A percentile compares a stretch with the other conserved stretches of the same genome.
These are phyloP conservation scores for Aechmea fasciata DNA, from an alignment of 176 grass and related monocot genomes.

Conservation along the genomic window DNA sequence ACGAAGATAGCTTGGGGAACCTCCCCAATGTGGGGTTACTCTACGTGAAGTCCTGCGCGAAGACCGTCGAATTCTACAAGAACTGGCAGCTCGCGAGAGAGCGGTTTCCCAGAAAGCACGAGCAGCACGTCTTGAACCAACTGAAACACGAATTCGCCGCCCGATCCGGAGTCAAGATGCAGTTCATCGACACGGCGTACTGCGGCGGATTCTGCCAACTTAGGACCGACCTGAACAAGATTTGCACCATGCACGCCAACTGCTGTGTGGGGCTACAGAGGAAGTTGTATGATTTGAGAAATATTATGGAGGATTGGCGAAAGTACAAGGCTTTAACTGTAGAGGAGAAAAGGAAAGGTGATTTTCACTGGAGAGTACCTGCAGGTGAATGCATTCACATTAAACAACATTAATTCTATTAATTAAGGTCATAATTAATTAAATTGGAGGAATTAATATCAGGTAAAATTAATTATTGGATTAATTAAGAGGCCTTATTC, in stretches of 20 bases:
- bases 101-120: slow-evolving; percentile 41
- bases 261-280: slow-evolving; percentile 57
- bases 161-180: slow-evolving; percentile 30
- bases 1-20: slow-evolving; percentile 45
- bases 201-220: slow-evolving; percentile 76
- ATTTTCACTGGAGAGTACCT: slow-evolving; percentile 37
- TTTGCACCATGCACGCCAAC: slow-evolving; percentile 81
- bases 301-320: slow-evolving; percentile 54
- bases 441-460: too few relatives aligned
- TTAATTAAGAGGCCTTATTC: too few relatives aligned
- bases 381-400: slow-evolving; percentile 29
- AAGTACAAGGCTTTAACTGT: slow-evolving; percentile 40
- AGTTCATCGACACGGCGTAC: slow-evolving; percentile 63
- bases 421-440: too few relatives aligned
- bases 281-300: slow-evolving; percentile 49
- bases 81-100: slow-evolving; percentile 44
- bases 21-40: slow-evolving; percentile 61
- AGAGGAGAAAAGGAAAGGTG: slow-evolving; percentile 9
- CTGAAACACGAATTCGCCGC: slow-evolving; percentile 21
- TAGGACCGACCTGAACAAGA: slow-evolving; percentile 40
- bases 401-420: too few relatives aligned
- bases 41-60: slow-evolving; percentile 33
- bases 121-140: slow-evolving; percentile 45
- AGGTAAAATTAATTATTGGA: too few relatives aligned
- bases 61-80: slow-evolving; percentile 57